Conservation (phyloP, 345 rosid genomes). For the Aurinia saxatilis region DNA sequence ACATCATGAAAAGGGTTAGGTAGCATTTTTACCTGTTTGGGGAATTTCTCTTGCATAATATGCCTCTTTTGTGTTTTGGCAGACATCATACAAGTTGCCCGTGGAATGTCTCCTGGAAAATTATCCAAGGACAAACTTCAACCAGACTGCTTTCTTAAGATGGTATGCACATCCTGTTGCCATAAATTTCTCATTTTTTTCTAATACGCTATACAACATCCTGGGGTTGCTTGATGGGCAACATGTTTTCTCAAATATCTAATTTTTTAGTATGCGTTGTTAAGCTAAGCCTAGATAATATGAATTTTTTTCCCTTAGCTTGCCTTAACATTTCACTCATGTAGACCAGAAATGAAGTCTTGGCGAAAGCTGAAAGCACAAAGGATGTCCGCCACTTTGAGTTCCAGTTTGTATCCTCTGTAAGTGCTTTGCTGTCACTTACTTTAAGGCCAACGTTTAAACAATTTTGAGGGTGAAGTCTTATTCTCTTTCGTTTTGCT, state of each 20-base stretch:
- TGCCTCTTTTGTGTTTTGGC: slow-evolving; percentile 19
- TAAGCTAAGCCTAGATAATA: background rate
- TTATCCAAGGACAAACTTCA: slow-evolving; percentile 40
- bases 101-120: slow-evolving; percentile 66
- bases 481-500: slow-evolving; percentile 4
- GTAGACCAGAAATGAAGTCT: slow-evolving; percentile 51
- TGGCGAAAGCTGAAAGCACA: slow-evolving; percentile 52
- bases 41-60: background rate
- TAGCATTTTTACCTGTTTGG: background rate
- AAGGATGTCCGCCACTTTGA: slow-evolving; percentile 93
- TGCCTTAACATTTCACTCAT: slow-evolving; percentile 14
- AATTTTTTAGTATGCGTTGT: background rate
- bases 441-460: background rate
- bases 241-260: background rate
- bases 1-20: background rate
- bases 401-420: slow-evolving; percentile 67
- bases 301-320: background rate
- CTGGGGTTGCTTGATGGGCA: background rate
- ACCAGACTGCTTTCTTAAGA: slow-evolving; percentile 78
- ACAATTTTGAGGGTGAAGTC: background rate
- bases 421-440: slow-evolving; percentile 34
- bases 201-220: background rate
- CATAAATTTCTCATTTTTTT: background rate
- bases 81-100: slow-evolving; percentile 57
- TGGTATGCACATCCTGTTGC: slow-evolving; percentile 42